Evolutionary conservation across 192 early-diverging fungal species (phyloP).

Genomic region (Backusella morwellensis): DNA sequence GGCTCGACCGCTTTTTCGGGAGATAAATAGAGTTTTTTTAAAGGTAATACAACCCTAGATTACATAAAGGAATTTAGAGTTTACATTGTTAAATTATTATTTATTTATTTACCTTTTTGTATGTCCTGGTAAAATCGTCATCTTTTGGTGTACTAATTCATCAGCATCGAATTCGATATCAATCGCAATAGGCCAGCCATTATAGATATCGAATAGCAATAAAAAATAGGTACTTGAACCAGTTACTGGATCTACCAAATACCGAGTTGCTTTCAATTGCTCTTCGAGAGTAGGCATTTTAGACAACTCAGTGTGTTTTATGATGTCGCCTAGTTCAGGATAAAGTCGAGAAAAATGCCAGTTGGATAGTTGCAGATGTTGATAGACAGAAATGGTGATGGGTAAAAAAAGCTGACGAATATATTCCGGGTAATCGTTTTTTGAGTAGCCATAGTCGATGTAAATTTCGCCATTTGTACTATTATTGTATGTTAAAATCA

Average conservation of each 20-base stretch:
- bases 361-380: conserved; percentile 57
- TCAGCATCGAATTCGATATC: conserved; percentile 69
- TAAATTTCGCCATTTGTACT: conserved; percentile 66
- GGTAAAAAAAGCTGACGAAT: conserved; percentile 65
- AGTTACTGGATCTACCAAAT: neutral
- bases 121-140: conserved; percentile 29
- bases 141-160: conserved; percentile 38
- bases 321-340: neutral
- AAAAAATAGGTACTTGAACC: conserved; percentile 65
- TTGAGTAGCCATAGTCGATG: conserved; percentile 64
- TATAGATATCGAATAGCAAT: conserved; percentile 72
- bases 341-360: conserved; percentile 62
- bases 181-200: conserved; percentile 69
- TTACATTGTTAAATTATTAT: neutral
- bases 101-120: conserved; percentile 18
- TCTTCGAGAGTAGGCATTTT: conserved; percentile 6
- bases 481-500: conserved; percentile 5
- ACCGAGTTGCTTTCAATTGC: neutral
- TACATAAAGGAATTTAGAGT: neutral
- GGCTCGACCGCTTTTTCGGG: conserved; percentile 41
- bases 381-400: conserved; percentile 66
- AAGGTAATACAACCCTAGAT: conserved; percentile 42
- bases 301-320: neutral
- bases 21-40: conserved; percentile 57
- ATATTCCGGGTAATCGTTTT: conserved; percentile 27